These are phyloP conservation scores for Nakazawaea populi DNA, from an alignment of 805 yeast genomes.

Conservation along the genomic window DNA sequence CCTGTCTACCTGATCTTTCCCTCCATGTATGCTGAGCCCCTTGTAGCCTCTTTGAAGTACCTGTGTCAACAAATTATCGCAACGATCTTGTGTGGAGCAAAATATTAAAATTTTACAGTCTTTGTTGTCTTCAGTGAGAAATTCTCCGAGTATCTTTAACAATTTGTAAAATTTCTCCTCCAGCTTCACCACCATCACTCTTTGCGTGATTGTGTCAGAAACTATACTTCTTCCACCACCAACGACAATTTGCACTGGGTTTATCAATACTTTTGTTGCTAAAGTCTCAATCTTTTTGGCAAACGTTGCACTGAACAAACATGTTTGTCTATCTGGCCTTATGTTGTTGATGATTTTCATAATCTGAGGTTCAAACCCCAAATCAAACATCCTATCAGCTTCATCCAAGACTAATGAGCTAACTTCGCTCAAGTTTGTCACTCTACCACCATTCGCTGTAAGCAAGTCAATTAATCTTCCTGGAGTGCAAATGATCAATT, in stretches of 20 bases:
- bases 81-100: slow-evolving; percentile 82
- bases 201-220: slow-evolving; percentile 73
- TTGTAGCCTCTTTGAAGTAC: slow-evolving; percentile 48
- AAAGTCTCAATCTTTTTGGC: slow-evolving; percentile 73
- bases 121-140: slow-evolving; percentile 21
- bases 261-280: slow-evolving; percentile 56
- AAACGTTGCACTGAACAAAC: slow-evolving; percentile 90
- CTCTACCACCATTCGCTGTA: slow-evolving; percentile 76
- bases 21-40: slow-evolving; percentile 81
- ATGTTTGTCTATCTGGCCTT: slow-evolving; percentile 84
- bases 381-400: slow-evolving; percentile 93
- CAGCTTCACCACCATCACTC: slow-evolving; percentile 53
- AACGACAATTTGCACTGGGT: slow-evolving; percentile 72
- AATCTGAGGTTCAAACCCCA: slow-evolving; percentile 97
- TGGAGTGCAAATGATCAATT: slow-evolving; percentile 88
- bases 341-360: slow-evolving; percentile 69
- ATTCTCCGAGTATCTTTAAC: slow-evolving; percentile 48
- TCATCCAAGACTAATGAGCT: slow-evolving; percentile 90
- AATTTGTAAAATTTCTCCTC: slow-evolving; percentile 52
- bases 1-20: slow-evolving; percentile 81
- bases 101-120: slow-evolving; percentile 64
- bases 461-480: slow-evolving; percentile 88
- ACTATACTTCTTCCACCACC: slow-evolving; percentile 73
- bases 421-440: slow-evolving; percentile 59
- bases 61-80: slow-evolving; percentile 62